Evolutionary conservation across 352 stramenopile species (phyloP), one percentile per base, ranked within the genome.

Genomic region (Globisporangium okanoganense): DNA sequence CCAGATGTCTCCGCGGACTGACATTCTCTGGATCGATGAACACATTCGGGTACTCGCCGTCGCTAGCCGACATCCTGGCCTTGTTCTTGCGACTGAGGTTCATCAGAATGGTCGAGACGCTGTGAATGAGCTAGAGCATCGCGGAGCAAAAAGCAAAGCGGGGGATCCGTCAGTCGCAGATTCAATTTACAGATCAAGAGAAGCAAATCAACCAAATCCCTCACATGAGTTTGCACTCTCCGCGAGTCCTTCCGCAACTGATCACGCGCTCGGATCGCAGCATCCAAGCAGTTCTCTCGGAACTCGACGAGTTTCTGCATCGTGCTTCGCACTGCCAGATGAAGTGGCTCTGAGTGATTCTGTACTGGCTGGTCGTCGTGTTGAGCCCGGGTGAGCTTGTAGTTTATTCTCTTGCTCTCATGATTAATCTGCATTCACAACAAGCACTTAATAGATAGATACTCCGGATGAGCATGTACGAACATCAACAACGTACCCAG

Each of bases 231-330:
- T 53, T 88, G 74, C 5, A 72, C 43, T 27, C 63, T 64, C 20
- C 76, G 64, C 13, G 58, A 64, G 18, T 85, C 66, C 24, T 62
- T 71, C 0, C 67, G 66, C 31, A 73, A 58, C 7, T 71, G 36
- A 10, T 76, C 66, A 22, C 65, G 69, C 8, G 63, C 44, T 31
- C 62, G 61, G 16, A 77, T 65, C 0, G 66, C 65, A 12, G 62
- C 49, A 22, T 81, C 61, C 8, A 85, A n/a, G 33, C 38, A 47
- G 24, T 54, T 55, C 55, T 78, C 76, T 16, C 62, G 70, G n/a
- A 56, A 65, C n/a, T 79, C 69, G 36, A 84, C 57, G 2, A 82
- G 57, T 16, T 75, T 70, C 50, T 73, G 63, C 79, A 89, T 87
- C 31, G 57, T 67, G 5, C 48, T 64, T 33, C 70, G 67, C 6